Base-by-base conservation (phyloP, 2,329 filamentous ascomycete species). In the Fusarium sp. region DNA sequence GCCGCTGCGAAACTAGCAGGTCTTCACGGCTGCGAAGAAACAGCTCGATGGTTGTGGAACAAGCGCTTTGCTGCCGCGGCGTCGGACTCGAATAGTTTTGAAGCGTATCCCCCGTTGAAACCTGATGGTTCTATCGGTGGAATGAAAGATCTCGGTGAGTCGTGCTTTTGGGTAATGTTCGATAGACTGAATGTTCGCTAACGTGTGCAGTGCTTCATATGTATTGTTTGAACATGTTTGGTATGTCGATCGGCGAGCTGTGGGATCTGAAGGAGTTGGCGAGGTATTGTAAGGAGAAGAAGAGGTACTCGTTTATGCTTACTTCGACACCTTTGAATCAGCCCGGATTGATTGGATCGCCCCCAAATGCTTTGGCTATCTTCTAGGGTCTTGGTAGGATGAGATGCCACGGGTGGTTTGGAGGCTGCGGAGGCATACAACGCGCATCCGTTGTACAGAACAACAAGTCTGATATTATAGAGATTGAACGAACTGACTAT, bases 41-140 rank as follows among this genome's bases (percentile, higher is more conserved):
- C 91, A 8, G 83, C 89, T 13, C 87, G 89, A 60, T 94, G 91
- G 91, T 71, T 94, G 66, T 92, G 93, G 83, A 90, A 94, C 77
- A 89, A 87, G 73, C 90, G 91, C 59, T 93, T 94, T 74, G 85
- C 91, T 0, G 90, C 89, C 2, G 90, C 92, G 3, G 90, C 87
- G 0, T 90, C 90, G 0, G 92, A 94, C 78, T 83, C 86, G 18
- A 88, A 87, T 26, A 84, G 87, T 0, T 93, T 94, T 70, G 92
- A 94, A 82, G 86, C 87, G 1, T 89, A 89, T 81, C 90, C 91
- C 5, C 87, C 88, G 1, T 60, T 87, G 39, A 83, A 85, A 61
- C 71, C 81, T 10, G 83, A 86, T 57, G 84, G 85, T 3, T 80
- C 80, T 0, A 42, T 61, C 1, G 82, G 81, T 5, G 71, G 57